Evolutionary conservation across 768 basidiomycete genomes (phyloP), one percentile per base, ranked within the genome.

Genomic region (Pleurotus ostreatus): DNA sequence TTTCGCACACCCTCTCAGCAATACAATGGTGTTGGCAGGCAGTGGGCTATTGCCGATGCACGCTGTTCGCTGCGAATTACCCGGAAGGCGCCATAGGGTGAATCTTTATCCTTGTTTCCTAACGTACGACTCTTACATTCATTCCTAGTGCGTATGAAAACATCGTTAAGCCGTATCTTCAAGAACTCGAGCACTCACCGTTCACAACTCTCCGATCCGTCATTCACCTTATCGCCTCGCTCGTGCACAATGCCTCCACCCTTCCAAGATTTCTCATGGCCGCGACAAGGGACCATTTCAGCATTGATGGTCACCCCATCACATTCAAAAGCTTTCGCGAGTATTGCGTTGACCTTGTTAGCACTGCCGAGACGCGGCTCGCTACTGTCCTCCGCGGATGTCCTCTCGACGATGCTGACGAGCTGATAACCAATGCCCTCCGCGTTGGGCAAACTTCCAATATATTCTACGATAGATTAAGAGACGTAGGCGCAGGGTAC

Each of bases 21-120:
- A 16, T 37, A n/a, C 59, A 56, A 25, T 59, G 59, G 59, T 25
- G 23, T n/a, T 51, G 30, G 16, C 56, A 55, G 5, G 46, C 41
- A 6, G 55, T 44, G 5, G 57, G 25, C 25, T 26, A 20, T 16
- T 26, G 34, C 4, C 43, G 51, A 7, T 43, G 44, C 30, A 13
- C 7, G 15, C 11, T 39, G n/a, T 13, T 13, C 41, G 23, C 26
- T 6, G 4, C n/a, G 57, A 25, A 34, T 20, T 46, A 26, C 23
- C 16, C 18, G 13, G 18, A 52, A 15, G 30, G 25, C 13, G 46
- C 16, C 18, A 37, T 53, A n/a, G 30, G 20, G 59, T 57, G 22
- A 13, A 4, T 41, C 15, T 9, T n/a, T 30, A 26, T 12, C 16
- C n/a, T 52, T 46, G 8, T 15, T 34, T 13, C 16, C 13, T 20